Conservation (phyloP, 768 basidiomycete species). For the Ramaria rubella region DNA sequence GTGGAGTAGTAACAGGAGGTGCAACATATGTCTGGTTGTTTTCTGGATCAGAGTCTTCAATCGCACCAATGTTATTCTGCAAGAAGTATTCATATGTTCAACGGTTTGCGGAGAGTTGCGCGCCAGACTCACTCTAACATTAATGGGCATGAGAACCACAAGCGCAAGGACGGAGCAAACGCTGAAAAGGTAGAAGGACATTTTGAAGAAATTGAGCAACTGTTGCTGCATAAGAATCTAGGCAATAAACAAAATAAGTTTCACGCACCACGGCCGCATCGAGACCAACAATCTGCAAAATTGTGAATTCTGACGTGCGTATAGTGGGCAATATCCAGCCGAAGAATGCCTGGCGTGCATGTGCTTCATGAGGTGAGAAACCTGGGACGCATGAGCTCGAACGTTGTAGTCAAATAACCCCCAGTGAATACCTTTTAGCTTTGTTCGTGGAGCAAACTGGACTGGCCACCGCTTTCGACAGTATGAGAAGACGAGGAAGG, state of each 20-base stretch:
- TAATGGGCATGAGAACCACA: slow-evolving; percentile 88
- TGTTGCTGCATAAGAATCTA: slow-evolving; percentile 25
- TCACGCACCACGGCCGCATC: slow-evolving; percentile 88
- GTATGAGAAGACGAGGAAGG: slow-evolving; percentile 86
- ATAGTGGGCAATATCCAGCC: slow-evolving; percentile 96
- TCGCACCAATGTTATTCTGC: slow-evolving; percentile 61
- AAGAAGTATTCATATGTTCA: not conserved
- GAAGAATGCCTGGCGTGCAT: slow-evolving; percentile 80
- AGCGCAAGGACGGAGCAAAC: slow-evolving; percentile 77
- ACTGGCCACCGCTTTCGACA: slow-evolving; percentile 84
- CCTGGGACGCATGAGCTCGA: slow-evolving; percentile 38
- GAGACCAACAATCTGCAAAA: slow-evolving; percentile 92
- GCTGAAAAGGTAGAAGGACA: slow-evolving; percentile 87
- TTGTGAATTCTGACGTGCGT: slow-evolving; percentile 82
- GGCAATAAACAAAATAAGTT: not conserved
- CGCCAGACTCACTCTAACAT: slow-evolving; percentile 67
- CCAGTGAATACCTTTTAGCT: slow-evolving; percentile 69
- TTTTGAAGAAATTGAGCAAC: slow-evolving; percentile 94
- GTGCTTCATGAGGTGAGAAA: slow-evolving; percentile 91
- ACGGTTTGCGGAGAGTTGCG: not conserved
- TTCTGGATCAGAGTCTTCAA: slow-evolving; percentile 38
- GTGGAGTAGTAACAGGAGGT: slow-evolving; percentile 26
- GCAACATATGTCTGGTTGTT: slow-evolving; percentile 26
- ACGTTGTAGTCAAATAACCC: not conserved
- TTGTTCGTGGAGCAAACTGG: slow-evolving; percentile 87